Evolutionary conservation across 129 eudicot genomes (phyloP).

Genomic region (Helichrysum umbraculigerum): DNA sequence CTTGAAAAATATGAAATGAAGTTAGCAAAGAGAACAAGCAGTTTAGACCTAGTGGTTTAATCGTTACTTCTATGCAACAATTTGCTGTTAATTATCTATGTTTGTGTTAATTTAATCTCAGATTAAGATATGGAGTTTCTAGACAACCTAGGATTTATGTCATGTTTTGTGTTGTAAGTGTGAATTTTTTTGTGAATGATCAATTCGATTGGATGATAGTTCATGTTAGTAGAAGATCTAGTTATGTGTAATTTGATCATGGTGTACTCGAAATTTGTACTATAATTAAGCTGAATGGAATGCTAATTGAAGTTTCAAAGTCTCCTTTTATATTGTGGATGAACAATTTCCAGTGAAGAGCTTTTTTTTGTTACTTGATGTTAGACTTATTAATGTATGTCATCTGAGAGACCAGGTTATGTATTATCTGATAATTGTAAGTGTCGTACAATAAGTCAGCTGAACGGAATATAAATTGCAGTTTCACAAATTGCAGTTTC

Average conservation of each 20-base stretch:
- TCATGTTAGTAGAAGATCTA: slow-evolving; percentile 20
- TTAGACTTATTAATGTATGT: background rate
- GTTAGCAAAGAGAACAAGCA: too few species aligned
- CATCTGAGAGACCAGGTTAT: background rate
- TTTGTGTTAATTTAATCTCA: slow-evolving; percentile 1
- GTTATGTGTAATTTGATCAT: slow-evolving; percentile 4
- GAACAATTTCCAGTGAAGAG: background rate
- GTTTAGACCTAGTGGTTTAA: background rate
- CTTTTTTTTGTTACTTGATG: background rate
- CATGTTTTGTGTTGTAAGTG: too few species aligned
- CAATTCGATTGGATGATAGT: background rate
- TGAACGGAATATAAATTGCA: background rate
- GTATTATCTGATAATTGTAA: background rate
- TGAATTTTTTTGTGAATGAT: background rate
- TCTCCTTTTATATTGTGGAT: background rate
- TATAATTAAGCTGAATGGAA: background rate
- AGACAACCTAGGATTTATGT: background rate
- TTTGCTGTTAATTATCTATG: background rate
- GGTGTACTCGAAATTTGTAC: background rate
- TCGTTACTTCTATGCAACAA: slow-evolving; percentile 1
- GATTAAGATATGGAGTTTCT: slow-evolving; percentile 1
- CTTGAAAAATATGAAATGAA: too few species aligned
- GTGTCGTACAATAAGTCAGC: background rate
- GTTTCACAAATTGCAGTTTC: too few species aligned
- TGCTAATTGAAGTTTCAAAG: background rate